These are phyloP conservation scores for Simplicillium aogashimaense DNA, from an alignment of 2,329 filamentous ascomycete genomes.

Conservation along the genomic window DNA sequence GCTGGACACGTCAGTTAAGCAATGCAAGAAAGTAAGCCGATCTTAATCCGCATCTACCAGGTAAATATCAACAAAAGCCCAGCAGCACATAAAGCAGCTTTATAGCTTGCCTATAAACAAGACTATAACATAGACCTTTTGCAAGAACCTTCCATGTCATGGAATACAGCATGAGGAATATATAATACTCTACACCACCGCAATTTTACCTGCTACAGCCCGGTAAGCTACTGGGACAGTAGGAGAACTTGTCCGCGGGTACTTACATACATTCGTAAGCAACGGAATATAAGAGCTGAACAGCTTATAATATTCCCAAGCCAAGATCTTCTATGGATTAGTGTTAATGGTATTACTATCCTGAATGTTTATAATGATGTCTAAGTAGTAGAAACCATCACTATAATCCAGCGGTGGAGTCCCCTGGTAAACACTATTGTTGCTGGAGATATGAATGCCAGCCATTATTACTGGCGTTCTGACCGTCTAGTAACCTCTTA, in stretches of 20 bases:
- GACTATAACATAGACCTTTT: background rate
- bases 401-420: background rate
- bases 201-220: background rate
- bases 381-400: background rate
- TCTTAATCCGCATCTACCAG: too few species aligned
- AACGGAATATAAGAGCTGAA: too few species aligned
- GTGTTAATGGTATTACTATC: background rate
- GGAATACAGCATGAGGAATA: background rate
- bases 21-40: too few species aligned
- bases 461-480: too few species aligned
- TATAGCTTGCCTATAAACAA: background rate
- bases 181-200: background rate
- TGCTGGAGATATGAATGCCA: too few species aligned
- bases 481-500: too few species aligned
- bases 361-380: background rate
- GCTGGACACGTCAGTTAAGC: too few species aligned
- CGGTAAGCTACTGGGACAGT: background rate
- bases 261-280: too few species aligned
- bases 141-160: background rate
- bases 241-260: too few species aligned
- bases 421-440: too few species aligned
- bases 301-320: background rate
- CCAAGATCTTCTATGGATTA: too few species aligned
- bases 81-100: background rate
- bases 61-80: background rate